Percentiles rank a stretch among this genome's conserved stretches.
These are phyloP conservation scores for Mixia osmundae DNA, from an alignment of 1,284 basidiomycete species.

Conservation along the genomic window DNA sequence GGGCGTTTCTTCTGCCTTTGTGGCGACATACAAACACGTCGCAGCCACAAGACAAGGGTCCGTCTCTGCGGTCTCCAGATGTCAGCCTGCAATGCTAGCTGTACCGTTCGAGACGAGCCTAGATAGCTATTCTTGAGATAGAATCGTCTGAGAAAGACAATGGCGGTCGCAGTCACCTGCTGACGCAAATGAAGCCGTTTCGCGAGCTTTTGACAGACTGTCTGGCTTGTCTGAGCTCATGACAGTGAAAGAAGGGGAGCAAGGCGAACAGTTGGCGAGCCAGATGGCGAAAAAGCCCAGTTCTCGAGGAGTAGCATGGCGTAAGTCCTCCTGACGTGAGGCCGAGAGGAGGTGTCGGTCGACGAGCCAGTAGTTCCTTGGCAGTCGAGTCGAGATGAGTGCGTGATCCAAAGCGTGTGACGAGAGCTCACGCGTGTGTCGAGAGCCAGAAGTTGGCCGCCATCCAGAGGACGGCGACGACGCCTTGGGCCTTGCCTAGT, in stretches of 20 bases:
- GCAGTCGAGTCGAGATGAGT: neutral
- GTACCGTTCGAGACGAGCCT: conserved; percentile 7
- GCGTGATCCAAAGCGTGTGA: neutral
- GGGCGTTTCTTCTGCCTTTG: conserved; percentile 88
- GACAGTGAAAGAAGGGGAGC: neutral
- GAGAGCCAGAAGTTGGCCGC: conserved; percentile 28
- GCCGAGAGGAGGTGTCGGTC: conserved; percentile 46
- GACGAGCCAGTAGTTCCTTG: conserved; percentile 64
- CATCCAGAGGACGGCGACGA: too few relatives aligned
- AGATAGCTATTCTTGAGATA: conserved; percentile 82
- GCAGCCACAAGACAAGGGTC: conserved; percentile 80
- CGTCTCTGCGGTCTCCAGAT: conserved; percentile 32
- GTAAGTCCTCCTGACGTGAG: conserved; percentile 48
- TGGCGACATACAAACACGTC: conserved; percentile 82
- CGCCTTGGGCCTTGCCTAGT: too few relatives aligned
- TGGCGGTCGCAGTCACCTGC: conserved; percentile 74
- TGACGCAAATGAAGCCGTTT: conserved; percentile 65
- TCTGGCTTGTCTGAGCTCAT: neutral
- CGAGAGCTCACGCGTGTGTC: conserved; percentile 23
- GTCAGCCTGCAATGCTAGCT: neutral
- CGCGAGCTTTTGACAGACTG: conserved; percentile 65
- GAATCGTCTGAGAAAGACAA: conserved; percentile 79
- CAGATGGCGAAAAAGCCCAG: conserved; percentile 59
- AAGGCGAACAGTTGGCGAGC: conserved; percentile 47
- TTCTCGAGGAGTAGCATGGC: conserved; percentile 48